These are phyloP conservation scores for Aureobasidium sp. DNA, from an alignment of 2,329 filamentous ascomycete species.

Conservation along the genomic window DNA sequence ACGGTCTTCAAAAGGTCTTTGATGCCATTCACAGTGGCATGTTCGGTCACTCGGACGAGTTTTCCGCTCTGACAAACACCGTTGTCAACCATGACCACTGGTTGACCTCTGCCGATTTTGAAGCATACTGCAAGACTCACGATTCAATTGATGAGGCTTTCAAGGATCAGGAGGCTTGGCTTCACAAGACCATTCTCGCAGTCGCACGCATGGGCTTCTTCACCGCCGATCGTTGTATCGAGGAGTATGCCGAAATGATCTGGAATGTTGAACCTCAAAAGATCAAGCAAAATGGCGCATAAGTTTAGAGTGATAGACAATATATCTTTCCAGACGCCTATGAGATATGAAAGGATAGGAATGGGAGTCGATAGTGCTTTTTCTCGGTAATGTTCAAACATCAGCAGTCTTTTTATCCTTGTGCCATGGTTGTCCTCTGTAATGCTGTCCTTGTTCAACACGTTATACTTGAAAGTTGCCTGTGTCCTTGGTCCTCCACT, in stretches of 20 bases:
- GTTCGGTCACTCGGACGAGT: slow-evolving; percentile 74
- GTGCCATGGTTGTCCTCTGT: background rate
- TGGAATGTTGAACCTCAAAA: slow-evolving; percentile 89
- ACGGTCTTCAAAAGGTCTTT: slow-evolving; percentile 74
- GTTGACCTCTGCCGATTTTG: slow-evolving; percentile 94
- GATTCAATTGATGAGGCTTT: slow-evolving; percentile 86
- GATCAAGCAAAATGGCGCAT: slow-evolving; percentile 26
- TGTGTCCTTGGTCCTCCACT: too few relatives aligned
- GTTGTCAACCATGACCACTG: slow-evolving; percentile 96
- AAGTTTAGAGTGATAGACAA: background rate
- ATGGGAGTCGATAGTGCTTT: background rate
- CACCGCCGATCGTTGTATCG: slow-evolving; percentile 88
- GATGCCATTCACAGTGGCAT: slow-evolving; percentile 68
- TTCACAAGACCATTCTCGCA: slow-evolving; percentile 79
- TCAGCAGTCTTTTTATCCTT: background rate
- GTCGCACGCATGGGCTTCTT: slow-evolving; percentile 98
- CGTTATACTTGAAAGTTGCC: background rate
- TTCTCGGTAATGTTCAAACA: background rate
- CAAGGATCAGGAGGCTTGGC: slow-evolving; percentile 85
- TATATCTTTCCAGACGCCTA: background rate
- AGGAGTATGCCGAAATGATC: slow-evolving; percentile 93
- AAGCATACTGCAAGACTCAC: slow-evolving; percentile 88
- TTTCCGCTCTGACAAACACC: slow-evolving; percentile 73
- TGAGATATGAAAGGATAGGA: background rate
- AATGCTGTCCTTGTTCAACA: background rate